Evolutionary conservation across 192 early-diverging fungal species (phyloP).

Genomic region (Entophlyctis luteolus): DNA sequence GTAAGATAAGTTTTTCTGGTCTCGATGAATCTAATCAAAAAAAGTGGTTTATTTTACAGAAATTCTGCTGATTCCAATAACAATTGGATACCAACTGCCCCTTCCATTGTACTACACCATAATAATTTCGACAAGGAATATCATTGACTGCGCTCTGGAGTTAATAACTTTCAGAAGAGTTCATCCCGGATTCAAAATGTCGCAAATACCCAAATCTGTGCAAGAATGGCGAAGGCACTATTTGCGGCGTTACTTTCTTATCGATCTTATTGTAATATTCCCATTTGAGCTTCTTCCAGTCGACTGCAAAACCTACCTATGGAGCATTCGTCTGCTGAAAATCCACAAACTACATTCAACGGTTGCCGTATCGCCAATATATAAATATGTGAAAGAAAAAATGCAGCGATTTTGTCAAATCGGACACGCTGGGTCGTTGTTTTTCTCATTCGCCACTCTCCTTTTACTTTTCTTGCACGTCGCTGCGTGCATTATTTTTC

Average conservation of each 20-base stretch:
- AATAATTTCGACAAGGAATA: background rate
- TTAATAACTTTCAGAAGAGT: background rate
- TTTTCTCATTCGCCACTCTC: background rate
- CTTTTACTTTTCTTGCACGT: constrained; percentile 5
- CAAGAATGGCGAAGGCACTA: background rate
- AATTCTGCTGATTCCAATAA: constrained; percentile 6
- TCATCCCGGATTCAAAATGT: background rate
- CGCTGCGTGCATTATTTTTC: constrained; percentile 1
- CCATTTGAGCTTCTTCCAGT: constrained; percentile 10
- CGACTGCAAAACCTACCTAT: background rate
- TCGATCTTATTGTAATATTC: background rate
- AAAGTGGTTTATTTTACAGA: background rate
- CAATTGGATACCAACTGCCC: background rate
- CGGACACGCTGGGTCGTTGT: background rate
- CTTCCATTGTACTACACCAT: background rate
- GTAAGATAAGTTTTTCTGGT: background rate
- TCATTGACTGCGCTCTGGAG: background rate
- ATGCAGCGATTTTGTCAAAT: background rate
- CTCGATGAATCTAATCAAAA: no score
- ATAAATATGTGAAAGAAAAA: background rate
- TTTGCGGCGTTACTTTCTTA: background rate
- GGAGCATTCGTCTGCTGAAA: background rate
- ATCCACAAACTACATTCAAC: background rate
- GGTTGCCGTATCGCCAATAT: background rate
- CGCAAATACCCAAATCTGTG: no score